Base-by-base conservation (phyloP, 1,284 basidiomycete species). In the Serendipita sp. region DNA sequence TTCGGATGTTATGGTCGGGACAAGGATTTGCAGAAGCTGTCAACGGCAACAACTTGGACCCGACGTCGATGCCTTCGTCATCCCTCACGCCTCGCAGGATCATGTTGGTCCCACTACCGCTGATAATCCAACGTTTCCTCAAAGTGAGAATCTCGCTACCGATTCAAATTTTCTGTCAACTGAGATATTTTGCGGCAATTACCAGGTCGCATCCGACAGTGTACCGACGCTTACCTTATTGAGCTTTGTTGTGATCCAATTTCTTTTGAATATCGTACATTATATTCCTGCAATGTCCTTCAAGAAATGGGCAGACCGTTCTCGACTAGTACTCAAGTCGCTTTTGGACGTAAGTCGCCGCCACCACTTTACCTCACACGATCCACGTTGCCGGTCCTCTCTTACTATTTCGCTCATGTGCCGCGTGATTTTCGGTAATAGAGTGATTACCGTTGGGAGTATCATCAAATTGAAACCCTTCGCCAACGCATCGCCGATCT, bases 191-290 rank as follows among this genome's bases (percentile, higher is more conserved):
- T 58, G 15, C 45, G 45, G 45, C 26, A 17, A 17, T 29, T 5
- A 6, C 15, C 53, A 58, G 53, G 17, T 58, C 3, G 32, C 53
- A 26, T 58, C 53, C 22, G 53, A 58, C 1, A n/a, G 15, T 32
- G 6, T 58, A n/a, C 53, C 53, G 15, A 58, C 53, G 26, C 30
- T 58, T 29, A 58, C 53, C 15, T 32, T 58, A n/a, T 32, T 58
- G 53, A n/a, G 22, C n/a, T 58, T 58, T 58, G 53, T 58, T 32
- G 53, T 35, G 15, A 32, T 58, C 32, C 53, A 58, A 58, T 58
- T 58, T n/a, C 15, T 58, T 8, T 26, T 58, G 26, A 58, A 58
- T 58, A 58, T 58, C 15, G 26, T 32, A 22, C 53, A n/a, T n/a
- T 58, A 58, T 32, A 58, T 58, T 35, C 53, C 53, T 26, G 53